Conservation (phyloP, 2,329 filamentous ascomycete genomes). For the Hymenoscyphus infarciens region DNA sequence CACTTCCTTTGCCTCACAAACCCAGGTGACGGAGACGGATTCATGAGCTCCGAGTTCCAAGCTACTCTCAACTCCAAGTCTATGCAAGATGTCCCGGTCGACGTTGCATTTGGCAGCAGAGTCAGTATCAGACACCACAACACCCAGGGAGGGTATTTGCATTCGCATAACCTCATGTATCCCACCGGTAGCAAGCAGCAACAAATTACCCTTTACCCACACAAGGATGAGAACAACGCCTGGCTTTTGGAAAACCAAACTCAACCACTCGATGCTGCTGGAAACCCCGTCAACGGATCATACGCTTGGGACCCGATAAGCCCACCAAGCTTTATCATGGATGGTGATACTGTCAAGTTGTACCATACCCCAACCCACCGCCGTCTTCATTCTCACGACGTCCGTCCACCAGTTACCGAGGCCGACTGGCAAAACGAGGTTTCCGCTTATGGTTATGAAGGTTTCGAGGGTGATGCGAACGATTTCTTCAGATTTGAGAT, state of each 20-base stretch:
- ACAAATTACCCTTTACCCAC: slow-evolving; percentile 95
- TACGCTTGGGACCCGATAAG: slow-evolving; percentile 75
- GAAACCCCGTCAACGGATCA: slow-evolving; percentile 74
- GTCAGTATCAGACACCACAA: slow-evolving; percentile 89
- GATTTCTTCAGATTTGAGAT: slow-evolving; percentile 95
- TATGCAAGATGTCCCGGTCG: slow-evolving; percentile 92
- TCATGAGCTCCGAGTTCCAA: slow-evolving; percentile 99
- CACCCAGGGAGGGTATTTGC: slow-evolving; percentile 95
- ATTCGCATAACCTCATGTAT: slow-evolving; percentile 97
- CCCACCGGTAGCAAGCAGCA: slow-evolving; percentile 97
- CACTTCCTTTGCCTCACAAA: slow-evolving; percentile 93
- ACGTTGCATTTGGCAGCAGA: slow-evolving; percentile 84
- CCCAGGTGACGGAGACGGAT: slow-evolving; percentile 94
- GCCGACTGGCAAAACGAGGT: slow-evolving; percentile 94
- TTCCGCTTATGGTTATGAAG: slow-evolving; percentile 94
- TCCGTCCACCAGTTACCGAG: slow-evolving; percentile 81
- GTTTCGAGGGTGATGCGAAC: slow-evolving; percentile 94
- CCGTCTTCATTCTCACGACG: slow-evolving; percentile 92
- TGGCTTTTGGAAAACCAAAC: slow-evolving; percentile 96
- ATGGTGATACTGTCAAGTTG: slow-evolving; percentile 77
- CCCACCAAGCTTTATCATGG: slow-evolving; percentile 65
- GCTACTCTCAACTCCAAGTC: slow-evolving; percentile 93
- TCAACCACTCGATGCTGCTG: slow-evolving; percentile 74
- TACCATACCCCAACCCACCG: slow-evolving; percentile 83
- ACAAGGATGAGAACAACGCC: slow-evolving; percentile 98